Conservation (phyloP, 352 stramenopile genomes). For the Phytophthora aleatoria region DNA sequence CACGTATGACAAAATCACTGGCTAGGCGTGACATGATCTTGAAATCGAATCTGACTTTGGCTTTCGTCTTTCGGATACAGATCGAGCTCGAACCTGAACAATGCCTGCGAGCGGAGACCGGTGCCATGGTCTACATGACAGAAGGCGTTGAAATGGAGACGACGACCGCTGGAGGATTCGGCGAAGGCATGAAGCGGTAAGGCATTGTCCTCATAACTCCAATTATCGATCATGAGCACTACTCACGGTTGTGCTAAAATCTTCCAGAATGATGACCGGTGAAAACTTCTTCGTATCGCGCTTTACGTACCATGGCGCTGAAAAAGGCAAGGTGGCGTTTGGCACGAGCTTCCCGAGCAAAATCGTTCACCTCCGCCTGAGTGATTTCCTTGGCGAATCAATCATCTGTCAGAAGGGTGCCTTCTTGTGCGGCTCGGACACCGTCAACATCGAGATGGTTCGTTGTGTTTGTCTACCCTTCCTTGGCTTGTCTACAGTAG, state of each 20-base stretch:
- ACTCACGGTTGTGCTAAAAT: slow-evolving; percentile 5
- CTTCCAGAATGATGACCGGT: slow-evolving; percentile 67
- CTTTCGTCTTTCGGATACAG: slow-evolving; percentile 28
- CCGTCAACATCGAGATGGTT: slow-evolving; percentile 92
- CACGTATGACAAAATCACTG: slow-evolving; percentile 49
- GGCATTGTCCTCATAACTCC: slow-evolving; percentile 58
- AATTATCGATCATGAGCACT: not conserved
- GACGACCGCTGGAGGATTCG: slow-evolving; percentile 90
- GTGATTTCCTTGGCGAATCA: slow-evolving; percentile 84
- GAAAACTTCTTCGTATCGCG: slow-evolving; percentile 84
- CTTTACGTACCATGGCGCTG: slow-evolving; percentile 66
- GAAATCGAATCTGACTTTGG: not conserved
- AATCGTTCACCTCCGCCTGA: slow-evolving; percentile 88
- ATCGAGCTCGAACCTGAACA: slow-evolving; percentile 91
- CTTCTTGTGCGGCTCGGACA: slow-evolving; percentile 92
- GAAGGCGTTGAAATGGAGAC: slow-evolving; percentile 92
- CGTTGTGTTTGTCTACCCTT: not conserved
- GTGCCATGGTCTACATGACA: slow-evolving; percentile 97
- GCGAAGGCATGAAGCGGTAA: slow-evolving; percentile 85
- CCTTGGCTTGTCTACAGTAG: not conserved
- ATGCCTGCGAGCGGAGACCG: slow-evolving; percentile 91
- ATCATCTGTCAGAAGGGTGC: slow-evolving; percentile 94
- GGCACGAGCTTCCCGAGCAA: slow-evolving; percentile 91
- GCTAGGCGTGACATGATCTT: not conserved
- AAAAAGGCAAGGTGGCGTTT: slow-evolving; percentile 85